A percentile compares a stretch with the other conserved stretches of the same genome.
Evolutionary conservation across 164 flowering plant species (phyloP).

Genomic region (Tinospora cordifolia): DNA sequence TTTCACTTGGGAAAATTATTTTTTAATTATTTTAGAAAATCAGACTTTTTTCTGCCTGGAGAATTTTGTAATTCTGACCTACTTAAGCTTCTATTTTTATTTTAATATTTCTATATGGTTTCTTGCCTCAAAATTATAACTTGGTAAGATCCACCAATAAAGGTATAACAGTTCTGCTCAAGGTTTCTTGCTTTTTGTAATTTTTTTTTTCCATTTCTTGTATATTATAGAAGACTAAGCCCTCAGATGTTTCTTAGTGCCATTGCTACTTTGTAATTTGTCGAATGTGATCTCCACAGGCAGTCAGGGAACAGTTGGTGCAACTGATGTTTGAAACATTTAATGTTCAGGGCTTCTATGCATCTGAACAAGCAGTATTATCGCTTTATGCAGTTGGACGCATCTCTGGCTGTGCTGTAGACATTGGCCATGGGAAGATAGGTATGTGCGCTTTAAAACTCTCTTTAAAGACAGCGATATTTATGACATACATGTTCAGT

Average conservation of each 20-base stretch:
- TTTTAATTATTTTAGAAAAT: no score
- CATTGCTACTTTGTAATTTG: background rate
- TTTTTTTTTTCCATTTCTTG: background rate
- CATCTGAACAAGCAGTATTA: conserved; percentile 96
- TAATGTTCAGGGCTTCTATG: conserved; percentile 91
- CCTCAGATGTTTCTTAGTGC: background rate
- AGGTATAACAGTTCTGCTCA: background rate
- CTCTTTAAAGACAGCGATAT: no score
- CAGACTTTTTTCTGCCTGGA: no score
- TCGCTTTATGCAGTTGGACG: conserved; percentile 99
- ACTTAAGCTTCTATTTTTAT: no score
- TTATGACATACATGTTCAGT: background rate
- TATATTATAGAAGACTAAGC: background rate
- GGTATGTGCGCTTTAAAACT: conserved; percentile 32
- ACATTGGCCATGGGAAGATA: conserved; percentile 96
- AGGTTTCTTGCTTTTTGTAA: background rate
- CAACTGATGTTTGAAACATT: conserved; percentile 98
- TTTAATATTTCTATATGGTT: no score
- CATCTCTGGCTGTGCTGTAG: conserved; percentile 97
- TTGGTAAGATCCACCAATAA: no score
- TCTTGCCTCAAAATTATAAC: no score
- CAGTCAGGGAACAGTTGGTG: conserved; percentile 83
- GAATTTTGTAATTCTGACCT: no score
- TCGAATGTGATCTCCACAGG: conserved; percentile 32
- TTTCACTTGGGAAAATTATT: no score